A percentile compares a stretch with the other conserved stretches of the same genome.
Conservation (phyloP, 129 eudicot genomes). For the Chrysanthemum makinoi region DNA sequence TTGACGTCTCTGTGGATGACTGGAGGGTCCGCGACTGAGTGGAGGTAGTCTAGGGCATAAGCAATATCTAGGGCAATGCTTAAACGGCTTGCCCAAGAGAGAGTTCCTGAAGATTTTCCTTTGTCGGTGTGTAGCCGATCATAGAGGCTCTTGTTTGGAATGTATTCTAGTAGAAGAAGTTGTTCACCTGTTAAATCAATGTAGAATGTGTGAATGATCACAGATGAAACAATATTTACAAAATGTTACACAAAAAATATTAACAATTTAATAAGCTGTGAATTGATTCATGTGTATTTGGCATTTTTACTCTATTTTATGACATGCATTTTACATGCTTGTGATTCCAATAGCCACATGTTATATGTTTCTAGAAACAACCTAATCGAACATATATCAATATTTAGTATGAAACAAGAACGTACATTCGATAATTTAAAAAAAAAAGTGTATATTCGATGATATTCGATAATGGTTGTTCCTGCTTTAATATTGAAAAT, state of each 20-base stretch:
- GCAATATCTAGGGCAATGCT: slow-evolving; percentile 77
- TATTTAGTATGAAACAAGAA: too few relatives aligned
- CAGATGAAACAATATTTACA: neutral
- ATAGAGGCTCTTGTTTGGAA: slow-evolving; percentile 70
- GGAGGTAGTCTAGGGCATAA: slow-evolving; percentile 73
- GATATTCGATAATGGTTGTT: too few relatives aligned
- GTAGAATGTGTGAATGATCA: neutral
- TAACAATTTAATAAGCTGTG: too few relatives aligned
- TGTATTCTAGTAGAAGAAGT: slow-evolving; percentile 62
- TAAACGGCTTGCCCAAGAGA: slow-evolving; percentile 71
- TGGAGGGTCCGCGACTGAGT: slow-evolving; percentile 71
- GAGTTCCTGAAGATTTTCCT: slow-evolving; percentile 47
- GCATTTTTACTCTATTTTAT: too few relatives aligned
- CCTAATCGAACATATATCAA: neutral
- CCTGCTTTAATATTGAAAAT: neutral
- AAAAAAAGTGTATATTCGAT: too few relatives aligned
- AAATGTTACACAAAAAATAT: too few relatives aligned
- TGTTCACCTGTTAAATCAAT: slow-evolving; percentile 57
- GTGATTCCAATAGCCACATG: too few relatives aligned
- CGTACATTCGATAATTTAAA: too few relatives aligned
- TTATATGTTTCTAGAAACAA: neutral
- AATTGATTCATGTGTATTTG: too few relatives aligned
- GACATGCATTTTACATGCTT: too few relatives aligned
- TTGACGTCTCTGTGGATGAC: slow-evolving; percentile 75
- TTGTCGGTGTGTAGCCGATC: slow-evolving; percentile 63